A percentile compares a stretch with the other conserved stretches of the same genome.
Evolutionary conservation across 2,329 filamentous ascomycete genomes (phyloP).

Genomic region (Anthostomella pinea): DNA sequence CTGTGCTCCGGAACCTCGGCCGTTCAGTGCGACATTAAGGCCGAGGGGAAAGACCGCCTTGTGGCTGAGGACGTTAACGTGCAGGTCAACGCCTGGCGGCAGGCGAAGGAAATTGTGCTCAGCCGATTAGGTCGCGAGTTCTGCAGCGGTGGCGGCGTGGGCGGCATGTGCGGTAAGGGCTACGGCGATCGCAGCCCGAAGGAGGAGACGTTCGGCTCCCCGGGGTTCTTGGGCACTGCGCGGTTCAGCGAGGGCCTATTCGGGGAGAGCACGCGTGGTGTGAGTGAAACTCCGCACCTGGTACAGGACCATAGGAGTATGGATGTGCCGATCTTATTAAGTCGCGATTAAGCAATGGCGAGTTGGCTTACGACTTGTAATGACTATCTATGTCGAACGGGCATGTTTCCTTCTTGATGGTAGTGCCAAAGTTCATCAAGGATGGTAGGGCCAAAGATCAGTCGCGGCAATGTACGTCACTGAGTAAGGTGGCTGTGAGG

Average conservation of each 20-base stretch:
- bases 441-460: no score
- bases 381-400: conserved; percentile 20
- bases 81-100: conserved; percentile 52
- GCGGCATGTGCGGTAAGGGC: no score
- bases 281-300: conserved; percentile 10
- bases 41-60: conserved; percentile 53
- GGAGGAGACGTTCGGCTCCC: no score
- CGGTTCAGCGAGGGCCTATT: conserved; percentile 43
- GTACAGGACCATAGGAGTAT: conserved; percentile 40
- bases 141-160: no score
- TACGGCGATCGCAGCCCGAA: conserved; percentile 28
- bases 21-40: conserved; percentile 56
- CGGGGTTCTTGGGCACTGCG: conserved; percentile 34
- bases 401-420: no score
- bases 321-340: conserved; percentile 62
- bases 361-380: conserved; percentile 24
- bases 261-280: conserved; percentile 28
- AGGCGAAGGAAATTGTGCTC: conserved; percentile 59
- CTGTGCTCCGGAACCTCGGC: conserved; percentile 50
- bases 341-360: conserved; percentile 33
- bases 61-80: conserved; percentile 57
- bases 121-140: conserved; percentile 57
- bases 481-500: no score
- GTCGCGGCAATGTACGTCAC: no score
- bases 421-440: no score